Percentiles rank a stretch among this genome's conserved stretches.
Conservation (phyloP, 2,329 filamentous ascomycete species). For the Mycocentrospora acerina region DNA sequence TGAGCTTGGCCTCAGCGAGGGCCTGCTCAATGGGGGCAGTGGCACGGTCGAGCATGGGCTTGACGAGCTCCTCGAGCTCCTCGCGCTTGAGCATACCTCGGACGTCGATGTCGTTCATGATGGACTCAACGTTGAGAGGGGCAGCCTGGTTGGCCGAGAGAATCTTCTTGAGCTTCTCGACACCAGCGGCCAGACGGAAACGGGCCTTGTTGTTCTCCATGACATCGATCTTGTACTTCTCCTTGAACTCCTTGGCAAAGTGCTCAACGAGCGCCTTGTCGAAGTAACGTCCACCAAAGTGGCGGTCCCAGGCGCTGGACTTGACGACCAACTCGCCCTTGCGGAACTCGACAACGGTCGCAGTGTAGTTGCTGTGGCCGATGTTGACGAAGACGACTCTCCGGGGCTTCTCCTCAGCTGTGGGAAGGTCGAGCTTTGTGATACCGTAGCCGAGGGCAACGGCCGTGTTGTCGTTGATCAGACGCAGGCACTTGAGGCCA, state of each 20-base stretch:
- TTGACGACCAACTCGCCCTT: conserved; percentile 97
- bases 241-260: conserved; percentile 93
- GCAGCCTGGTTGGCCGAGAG: conserved; percentile 92
- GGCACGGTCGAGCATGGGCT: conserved; percentile 75
- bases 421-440: conserved; percentile 91
- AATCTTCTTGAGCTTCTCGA: conserved; percentile 98
- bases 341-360: conserved; percentile 90
- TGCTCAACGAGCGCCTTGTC: conserved; percentile 94
- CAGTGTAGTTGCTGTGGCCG: conserved; percentile 94
- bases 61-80: conserved; percentile 87
- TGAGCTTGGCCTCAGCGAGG: conserved; percentile 89
- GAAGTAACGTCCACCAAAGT: conserved; percentile 97
- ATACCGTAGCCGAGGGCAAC: conserved; percentile 96
- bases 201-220: conserved; percentile 85
- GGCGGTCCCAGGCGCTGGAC: conserved; percentile 87
- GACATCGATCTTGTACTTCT: conserved; percentile 97
- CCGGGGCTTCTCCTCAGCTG: conserved; percentile 85
- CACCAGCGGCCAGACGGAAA: conserved; percentile 81
- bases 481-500: conserved; percentile 84
- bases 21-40: conserved; percentile 82
- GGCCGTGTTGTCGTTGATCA: conserved; percentile 98
- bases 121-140: conserved; percentile 92
- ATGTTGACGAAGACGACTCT: conserved; percentile 92
- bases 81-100: conserved; percentile 86
- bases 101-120: conserved; percentile 98